A percentile compares a stretch with the other conserved stretches of the same genome.
phyloP scores from a whole-genome alignment of 1,139 yeast species.

The Scheffersomyces illinoinensis region DNA sequence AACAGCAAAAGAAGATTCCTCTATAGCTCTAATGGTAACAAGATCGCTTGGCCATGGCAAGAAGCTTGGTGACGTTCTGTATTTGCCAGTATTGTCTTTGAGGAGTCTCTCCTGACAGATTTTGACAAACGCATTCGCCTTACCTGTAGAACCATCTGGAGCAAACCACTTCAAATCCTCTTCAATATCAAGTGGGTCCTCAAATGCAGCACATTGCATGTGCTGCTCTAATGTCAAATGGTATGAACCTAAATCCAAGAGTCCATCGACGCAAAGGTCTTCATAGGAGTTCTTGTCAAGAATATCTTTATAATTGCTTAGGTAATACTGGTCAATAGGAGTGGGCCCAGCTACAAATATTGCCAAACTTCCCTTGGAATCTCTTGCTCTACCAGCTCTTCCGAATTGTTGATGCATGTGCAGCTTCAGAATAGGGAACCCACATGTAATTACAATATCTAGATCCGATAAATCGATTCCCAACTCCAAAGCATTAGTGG shows the following conservation, averaged over 20 bases:
- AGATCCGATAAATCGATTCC: slow-evolving; percentile 94
- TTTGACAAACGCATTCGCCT: slow-evolving; percentile 27
- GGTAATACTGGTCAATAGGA: slow-evolving; percentile 85
- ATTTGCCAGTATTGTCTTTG: slow-evolving; percentile 53
- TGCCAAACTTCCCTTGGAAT: slow-evolving; percentile 65
- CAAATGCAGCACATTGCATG: slow-evolving; percentile 93
- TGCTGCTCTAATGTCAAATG: slow-evolving; percentile 67
- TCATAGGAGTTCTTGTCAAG: slow-evolving; percentile 43
- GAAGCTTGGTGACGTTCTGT: slow-evolving; percentile 58
- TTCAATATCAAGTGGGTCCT: slow-evolving; percentile 58
- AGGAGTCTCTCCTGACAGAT: slow-evolving; percentile 47
- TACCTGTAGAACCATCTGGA: slow-evolving; percentile 12
- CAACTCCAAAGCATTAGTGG: slow-evolving; percentile 92
- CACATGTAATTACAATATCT: slow-evolving; percentile 89
- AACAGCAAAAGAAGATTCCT: slow-evolving; percentile 79
- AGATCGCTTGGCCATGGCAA: slow-evolving; percentile 79
- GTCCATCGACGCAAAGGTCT: slow-evolving; percentile 44
- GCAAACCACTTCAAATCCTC: slow-evolving; percentile 61
- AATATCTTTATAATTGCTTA: slow-evolving; percentile 68
- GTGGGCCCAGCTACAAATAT: slow-evolving; percentile 80
- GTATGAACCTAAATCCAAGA: slow-evolving; percentile 36
- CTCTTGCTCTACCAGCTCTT: slow-evolving; percentile 85
- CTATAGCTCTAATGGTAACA: slow-evolving; percentile 80
- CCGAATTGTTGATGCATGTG: slow-evolving; percentile 96
- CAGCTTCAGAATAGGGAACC: slow-evolving; percentile 85